Evolutionary conservation across 352 stramenopile genomes (phyloP).

Genomic region (Phytophthora foliorum): DNA sequence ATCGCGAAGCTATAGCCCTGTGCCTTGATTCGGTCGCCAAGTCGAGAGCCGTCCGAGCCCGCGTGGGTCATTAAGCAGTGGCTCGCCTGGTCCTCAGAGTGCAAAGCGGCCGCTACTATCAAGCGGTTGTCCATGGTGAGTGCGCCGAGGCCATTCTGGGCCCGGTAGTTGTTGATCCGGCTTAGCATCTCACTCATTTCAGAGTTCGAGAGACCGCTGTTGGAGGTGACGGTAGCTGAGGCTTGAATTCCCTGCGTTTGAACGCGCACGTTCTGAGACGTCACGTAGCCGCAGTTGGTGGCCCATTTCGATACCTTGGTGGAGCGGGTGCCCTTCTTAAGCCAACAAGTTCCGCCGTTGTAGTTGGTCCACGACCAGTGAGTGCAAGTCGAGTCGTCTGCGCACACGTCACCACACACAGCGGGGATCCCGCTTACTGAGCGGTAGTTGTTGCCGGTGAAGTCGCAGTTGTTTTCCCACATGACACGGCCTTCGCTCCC

Average conservation of each 20-base stretch:
- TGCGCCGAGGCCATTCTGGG: constrained; percentile 41
- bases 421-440: constrained; percentile 33
- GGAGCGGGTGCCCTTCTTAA: constrained; percentile 41
- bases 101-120: constrained; percentile 38
- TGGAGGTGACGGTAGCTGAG: constrained; percentile 9
- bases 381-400: constrained; percentile 39
- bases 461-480: constrained; percentile 55
- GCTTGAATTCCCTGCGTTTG: constrained; percentile 9
- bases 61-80: constrained; percentile 58
- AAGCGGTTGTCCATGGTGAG: constrained; percentile 60
- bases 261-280: constrained; percentile 27
- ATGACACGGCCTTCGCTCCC: constrained; percentile 43
- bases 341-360: constrained; percentile 51
- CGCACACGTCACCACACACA: constrained; percentile 48
- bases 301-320: constrained; percentile 31
- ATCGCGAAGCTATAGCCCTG: constrained; percentile 47
- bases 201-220: constrained; percentile 40
- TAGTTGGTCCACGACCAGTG: constrained; percentile 54
- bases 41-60: constrained; percentile 44
- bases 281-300: constrained; percentile 49
- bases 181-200: constrained; percentile 55
- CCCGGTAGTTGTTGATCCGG: constrained; percentile 59
- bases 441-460: constrained; percentile 43
- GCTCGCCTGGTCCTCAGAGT: constrained; percentile 57
- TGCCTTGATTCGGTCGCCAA: constrained; percentile 41